phyloP scores from a whole-genome alignment of 106 monocot genomes.

The Dioscorea alata region DNA sequence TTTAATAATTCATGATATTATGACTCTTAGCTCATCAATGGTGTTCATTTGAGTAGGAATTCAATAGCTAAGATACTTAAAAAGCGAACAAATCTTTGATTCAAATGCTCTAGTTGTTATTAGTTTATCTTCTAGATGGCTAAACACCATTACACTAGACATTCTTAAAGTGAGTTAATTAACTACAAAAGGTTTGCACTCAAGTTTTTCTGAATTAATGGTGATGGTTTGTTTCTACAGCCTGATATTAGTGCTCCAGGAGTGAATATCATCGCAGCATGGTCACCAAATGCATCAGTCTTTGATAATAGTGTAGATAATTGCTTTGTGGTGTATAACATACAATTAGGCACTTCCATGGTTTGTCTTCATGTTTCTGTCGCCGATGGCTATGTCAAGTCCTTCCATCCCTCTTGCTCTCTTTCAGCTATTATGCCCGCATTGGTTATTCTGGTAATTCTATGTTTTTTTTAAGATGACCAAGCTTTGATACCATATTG shows the following conservation, averaged over 20 bases:
- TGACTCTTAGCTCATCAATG: too few species aligned
- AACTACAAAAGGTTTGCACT: too few species aligned
- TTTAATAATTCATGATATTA: too few species aligned
- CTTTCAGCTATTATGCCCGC: constrained; percentile 3
- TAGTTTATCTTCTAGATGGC: constrained; percentile 3
- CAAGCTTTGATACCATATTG: too few species aligned
- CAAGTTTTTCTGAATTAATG: too few species aligned
- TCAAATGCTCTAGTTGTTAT: background rate
- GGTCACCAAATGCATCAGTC: constrained; percentile 1
- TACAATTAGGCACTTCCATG: constrained; percentile 7
- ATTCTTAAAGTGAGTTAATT: background rate
- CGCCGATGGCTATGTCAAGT: background rate
- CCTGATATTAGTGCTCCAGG: constrained; percentile 11
- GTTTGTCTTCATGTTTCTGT: constrained; percentile 3
- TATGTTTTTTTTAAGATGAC: too few species aligned
- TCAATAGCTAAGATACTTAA: background rate
- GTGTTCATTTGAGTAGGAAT: background rate
- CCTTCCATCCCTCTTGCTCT: background rate
- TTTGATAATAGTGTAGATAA: background rate
- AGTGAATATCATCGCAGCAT: constrained; percentile 4
- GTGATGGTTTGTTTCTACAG: background rate
- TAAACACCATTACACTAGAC: background rate
- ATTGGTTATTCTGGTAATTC: constrained; percentile 5
- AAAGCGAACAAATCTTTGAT: background rate
- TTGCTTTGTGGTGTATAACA: background rate